Evolutionary conservation across 2,329 filamentous ascomycete species (phyloP).

Genomic region (Trichoderma aggressivum): DNA sequence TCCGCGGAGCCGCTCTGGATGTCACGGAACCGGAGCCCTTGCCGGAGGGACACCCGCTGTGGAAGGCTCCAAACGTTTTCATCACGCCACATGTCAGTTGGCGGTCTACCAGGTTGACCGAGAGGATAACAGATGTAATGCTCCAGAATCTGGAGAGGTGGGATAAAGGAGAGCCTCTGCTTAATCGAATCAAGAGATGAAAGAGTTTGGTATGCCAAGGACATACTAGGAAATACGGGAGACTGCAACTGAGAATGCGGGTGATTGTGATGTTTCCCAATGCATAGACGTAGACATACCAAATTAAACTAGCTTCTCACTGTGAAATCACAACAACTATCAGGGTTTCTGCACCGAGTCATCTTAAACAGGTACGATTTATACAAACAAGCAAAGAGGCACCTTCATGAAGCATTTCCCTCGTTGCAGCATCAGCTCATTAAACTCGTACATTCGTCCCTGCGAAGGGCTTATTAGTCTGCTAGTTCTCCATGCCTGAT

Average conservation of each 20-base stretch:
- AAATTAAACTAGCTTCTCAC: not conserved
- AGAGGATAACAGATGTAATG: constrained; percentile 23
- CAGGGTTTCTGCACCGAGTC: not conserved
- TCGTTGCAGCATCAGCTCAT: constrained; percentile 9
- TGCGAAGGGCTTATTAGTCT: constrained; percentile 18
- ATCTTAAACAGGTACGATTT: not conserved
- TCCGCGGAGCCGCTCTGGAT: constrained; percentile 62
- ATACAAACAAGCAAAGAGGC: not conserved
- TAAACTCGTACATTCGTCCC: constrained; percentile 14
- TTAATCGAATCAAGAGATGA: constrained; percentile 26
- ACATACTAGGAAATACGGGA: not conserved
- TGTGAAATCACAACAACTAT: not conserved
- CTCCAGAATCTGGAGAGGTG: constrained; percentile 11
- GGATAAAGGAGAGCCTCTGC: constrained; percentile 17
- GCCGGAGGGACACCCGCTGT: constrained; percentile 60
- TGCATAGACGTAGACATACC: not conserved
- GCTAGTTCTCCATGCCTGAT: not conserved
- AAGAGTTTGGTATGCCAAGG: not conserved
- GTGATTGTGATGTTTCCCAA: not conserved
- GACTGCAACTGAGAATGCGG: not conserved
- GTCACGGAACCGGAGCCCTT: constrained; percentile 72
- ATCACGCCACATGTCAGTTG: constrained; percentile 46
- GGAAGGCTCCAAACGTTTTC: constrained; percentile 61
- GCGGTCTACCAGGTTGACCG: constrained; percentile 29
- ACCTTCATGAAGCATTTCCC: not conserved